A percentile compares a stretch with the other conserved stretches of the same genome.
Conservation (phyloP, 2,329 filamentous ascomycete genomes). For the Amylocarpus encephaloides region DNA sequence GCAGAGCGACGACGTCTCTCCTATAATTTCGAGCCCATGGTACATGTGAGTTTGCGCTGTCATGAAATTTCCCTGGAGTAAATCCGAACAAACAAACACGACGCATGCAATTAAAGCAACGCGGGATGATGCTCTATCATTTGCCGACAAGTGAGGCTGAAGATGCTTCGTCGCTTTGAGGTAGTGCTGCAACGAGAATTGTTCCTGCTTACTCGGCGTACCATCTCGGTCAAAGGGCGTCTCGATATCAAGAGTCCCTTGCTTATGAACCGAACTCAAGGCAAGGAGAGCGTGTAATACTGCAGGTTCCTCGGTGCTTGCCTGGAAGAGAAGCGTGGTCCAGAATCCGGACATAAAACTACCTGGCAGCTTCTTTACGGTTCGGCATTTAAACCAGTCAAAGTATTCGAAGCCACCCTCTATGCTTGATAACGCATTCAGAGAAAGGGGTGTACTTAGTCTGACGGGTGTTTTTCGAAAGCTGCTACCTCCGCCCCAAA, state of each 20-base stretch:
- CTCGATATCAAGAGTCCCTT: constrained; percentile 15
- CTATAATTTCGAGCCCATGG: constrained; percentile 19
- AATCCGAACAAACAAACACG: constrained; percentile 21
- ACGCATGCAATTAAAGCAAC: constrained; percentile 21
- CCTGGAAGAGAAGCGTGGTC: constrained; percentile 33
- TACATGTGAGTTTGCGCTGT: constrained; percentile 20
- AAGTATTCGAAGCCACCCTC: constrained; percentile 32
- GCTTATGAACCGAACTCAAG: constrained; percentile 35
- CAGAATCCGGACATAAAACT: constrained; percentile 32
- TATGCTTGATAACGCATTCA: background rate
- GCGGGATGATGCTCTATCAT: constrained; percentile 13
- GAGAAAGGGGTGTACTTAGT: background rate
- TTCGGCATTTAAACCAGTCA: constrained; percentile 43
- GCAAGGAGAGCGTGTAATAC: constrained; percentile 35
- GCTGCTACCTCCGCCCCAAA: constrained; percentile 18
- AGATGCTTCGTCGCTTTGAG: constrained; percentile 43
- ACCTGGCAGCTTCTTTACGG: constrained; percentile 35
- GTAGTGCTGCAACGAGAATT: constrained; percentile 42
- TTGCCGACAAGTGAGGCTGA: constrained; percentile 32
- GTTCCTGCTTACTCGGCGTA: constrained; percentile 21
- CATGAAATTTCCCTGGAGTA: constrained; percentile 16
- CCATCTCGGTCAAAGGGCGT: constrained; percentile 15
- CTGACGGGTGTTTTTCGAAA: too few species aligned
- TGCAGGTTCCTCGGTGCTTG: constrained; percentile 29
- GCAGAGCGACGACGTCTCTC: constrained; percentile 1